phyloP scores from a whole-genome alignment of 169 alveolate genomes.

The Eimeria praecox region DNA sequence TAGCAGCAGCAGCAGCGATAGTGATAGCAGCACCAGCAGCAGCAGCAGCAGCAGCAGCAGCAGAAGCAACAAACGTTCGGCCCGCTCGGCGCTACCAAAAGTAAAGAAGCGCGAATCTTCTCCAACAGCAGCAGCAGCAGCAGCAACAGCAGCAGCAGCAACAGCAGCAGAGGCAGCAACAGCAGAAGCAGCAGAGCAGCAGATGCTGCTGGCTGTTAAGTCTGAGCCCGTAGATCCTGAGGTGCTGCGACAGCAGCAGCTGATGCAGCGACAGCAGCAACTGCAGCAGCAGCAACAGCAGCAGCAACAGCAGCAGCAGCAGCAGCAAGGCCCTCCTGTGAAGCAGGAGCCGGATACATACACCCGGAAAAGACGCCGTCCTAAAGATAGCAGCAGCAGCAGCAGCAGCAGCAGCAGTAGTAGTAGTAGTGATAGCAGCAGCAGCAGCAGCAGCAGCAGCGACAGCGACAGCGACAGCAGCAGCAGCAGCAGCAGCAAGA shows the following conservation, averaged over 20 bases:
- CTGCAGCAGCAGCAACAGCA: slow-evolving; percentile 20
- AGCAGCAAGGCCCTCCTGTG: slow-evolving; percentile 17
- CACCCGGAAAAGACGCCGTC: slow-evolving; percentile 14
- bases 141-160: background rate
- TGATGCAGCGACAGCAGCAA: slow-evolving; percentile 18
- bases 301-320: slow-evolving; percentile 56
- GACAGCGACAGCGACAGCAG: slow-evolving; percentile 25
- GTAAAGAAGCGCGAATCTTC: slow-evolving; percentile 31
- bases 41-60: slow-evolving; percentile 40
- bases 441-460: slow-evolving; percentile 47
- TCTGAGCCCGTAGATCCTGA: slow-evolving; percentile 47
- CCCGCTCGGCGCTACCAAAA: background rate
- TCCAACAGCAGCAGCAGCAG: slow-evolving; percentile 36
- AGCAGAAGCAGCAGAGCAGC: slow-evolving; percentile 34
- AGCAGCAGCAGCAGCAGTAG: slow-evolving; percentile 42
- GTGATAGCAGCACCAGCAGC: slow-evolving; percentile 29
- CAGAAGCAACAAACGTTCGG: background rate
- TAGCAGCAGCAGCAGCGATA: slow-evolving; percentile 36
- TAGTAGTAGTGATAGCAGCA: slow-evolving; percentile 18
- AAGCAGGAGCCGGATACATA: slow-evolving; percentile 17
- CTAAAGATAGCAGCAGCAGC: slow-evolving; percentile 49
- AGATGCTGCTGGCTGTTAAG: slow-evolving; percentile 22
- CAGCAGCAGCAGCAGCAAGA: slow-evolving; percentile 58
- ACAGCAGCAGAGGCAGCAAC: slow-evolving; percentile 10
- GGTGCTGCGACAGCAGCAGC: background rate